These are phyloP conservation scores for Candida orba DNA, from an alignment of 805 yeast genomes.

Conservation along the genomic window DNA sequence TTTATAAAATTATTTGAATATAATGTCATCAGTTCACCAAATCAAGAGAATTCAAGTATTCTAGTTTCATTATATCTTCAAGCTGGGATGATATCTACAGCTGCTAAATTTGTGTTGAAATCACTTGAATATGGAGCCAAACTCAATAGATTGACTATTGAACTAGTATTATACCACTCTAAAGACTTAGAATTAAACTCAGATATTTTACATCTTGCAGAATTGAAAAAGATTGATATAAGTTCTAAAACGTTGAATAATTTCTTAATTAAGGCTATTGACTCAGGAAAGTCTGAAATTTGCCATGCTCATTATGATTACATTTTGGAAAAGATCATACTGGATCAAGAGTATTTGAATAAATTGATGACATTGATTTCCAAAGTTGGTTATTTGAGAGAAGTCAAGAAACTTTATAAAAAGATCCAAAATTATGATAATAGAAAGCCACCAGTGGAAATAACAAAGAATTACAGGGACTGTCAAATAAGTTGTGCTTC, in stretches of 20 bases:
- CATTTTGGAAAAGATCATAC: constrained; percentile 6
- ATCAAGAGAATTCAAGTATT: constrained; percentile 1
- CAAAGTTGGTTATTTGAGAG: constrained; percentile 2
- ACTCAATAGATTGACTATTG: constrained; percentile 7
- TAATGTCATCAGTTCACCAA: neutral
- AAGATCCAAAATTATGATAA: constrained; percentile 1
- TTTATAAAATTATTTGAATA: neutral
- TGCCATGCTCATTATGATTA: constrained; percentile 4
- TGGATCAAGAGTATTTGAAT: constrained; percentile 14
- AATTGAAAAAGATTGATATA: constrained; percentile 1
- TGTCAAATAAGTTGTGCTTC: constrained; percentile 9
- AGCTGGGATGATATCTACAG: constrained; percentile 3
- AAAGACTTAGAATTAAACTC: constrained; percentile 6
- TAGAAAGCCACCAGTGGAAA: neutral
- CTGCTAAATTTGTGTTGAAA: constrained; percentile 3
- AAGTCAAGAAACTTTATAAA: constrained; percentile 9
- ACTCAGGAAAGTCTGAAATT: constrained; percentile 1
- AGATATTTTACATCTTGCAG: constrained; percentile 3
- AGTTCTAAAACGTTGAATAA: constrained; percentile 12
- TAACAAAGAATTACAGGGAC: neutral
- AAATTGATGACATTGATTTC: constrained; percentile 9
- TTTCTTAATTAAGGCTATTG: constrained; percentile 10
- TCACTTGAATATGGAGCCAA: neutral
- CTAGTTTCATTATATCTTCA: constrained; percentile 8
- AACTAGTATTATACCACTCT: constrained; percentile 10